Evolutionary conservation across 176 grass and related monocot genomes (phyloP), one percentile per base, ranked within the genome.

Genomic region (Echinochloa phyllopogon): DNA sequence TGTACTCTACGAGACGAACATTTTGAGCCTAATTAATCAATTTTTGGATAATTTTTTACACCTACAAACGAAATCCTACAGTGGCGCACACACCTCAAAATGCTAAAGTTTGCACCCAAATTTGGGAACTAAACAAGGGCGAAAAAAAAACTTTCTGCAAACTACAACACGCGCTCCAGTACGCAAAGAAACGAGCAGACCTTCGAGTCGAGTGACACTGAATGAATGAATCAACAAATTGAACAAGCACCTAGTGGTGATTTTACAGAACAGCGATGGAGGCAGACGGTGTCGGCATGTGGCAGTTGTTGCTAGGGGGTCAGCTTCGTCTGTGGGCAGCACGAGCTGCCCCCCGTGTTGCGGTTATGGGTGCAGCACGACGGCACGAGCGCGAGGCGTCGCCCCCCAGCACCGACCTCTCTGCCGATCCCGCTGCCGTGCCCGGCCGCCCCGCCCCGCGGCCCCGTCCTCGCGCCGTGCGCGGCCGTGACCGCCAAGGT

Each of bases 301-400:
- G 61, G 0, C 8, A 43, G 1, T 42, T n/a, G 8, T 9, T 47
- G 17, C 37, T 57, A 68, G 3, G 36, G 73, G 7, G n/a, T 8
- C 16, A 1, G 7, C 20, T 0, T 1, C 12, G 1, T 3, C 4
- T 4, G 37, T 2, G 62, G 86, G 79, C 72, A 82, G 72, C 86
- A 69, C 4, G 51, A 36, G 10, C 14, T 1, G 20, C 63, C 51
- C 72, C 7, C 4, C 62, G 29, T 41, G 72, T 17, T 87, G 62
- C 8, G 25, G 0, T 87, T 40, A 2, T 76, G 13, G 13, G 78
- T 82, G 78, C 85, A 87, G 70, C 85, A 76, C 16, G 85, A 82
- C 0, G 70, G 12, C 60, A 39, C 57, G 8, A 55, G 10, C 55
- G 57, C n/a, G 67, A n/a, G 40, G 39, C 23, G 29, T 18, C 74